Conservation (phyloP, 176 grass and related monocot genomes). For the Rhynchospora breviuscula region DNA sequence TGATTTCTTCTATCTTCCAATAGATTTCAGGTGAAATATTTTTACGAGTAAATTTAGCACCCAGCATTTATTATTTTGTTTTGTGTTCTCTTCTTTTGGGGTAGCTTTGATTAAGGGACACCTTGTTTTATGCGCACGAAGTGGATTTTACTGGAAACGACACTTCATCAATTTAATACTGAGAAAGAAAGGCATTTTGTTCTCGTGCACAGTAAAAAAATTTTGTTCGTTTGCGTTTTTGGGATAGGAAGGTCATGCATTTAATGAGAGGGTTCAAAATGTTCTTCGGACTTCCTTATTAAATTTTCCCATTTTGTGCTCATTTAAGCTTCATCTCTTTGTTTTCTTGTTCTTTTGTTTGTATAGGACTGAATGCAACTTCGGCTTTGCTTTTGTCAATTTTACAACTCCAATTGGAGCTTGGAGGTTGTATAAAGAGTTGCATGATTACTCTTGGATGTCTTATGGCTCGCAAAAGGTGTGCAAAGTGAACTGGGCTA, state of each 20-base stretch:
- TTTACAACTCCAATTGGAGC: slow-evolving; percentile 42
- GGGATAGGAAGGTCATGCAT: neutral
- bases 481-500: slow-evolving; percentile 39
- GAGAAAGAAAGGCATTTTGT: neutral
- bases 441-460: slow-evolving; percentile 33
- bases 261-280: neutral
- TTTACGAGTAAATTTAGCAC: neutral
- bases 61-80: neutral
- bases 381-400: slow-evolving; percentile 67
- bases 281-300: neutral
- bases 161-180: neutral
- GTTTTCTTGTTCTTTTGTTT: neutral
- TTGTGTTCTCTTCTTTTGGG: neutral
- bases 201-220: neutral
- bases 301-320: neutral
- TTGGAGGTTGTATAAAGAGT: slow-evolving; percentile 9
- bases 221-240: neutral
- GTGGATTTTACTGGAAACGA: neutral
- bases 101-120: neutral
- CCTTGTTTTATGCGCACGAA: neutral
- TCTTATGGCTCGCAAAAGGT: slow-evolving; percentile 26
- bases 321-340: neutral
- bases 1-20: slow-evolving; percentile 58
- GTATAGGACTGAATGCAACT: slow-evolving; percentile 41
- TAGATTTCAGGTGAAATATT: slow-evolving; percentile 43